Evolutionary conservation across 2,329 filamentous ascomycete genomes (phyloP), one percentile per base, ranked within the genome.

Genomic region (Atkinsonella texensis): DNA sequence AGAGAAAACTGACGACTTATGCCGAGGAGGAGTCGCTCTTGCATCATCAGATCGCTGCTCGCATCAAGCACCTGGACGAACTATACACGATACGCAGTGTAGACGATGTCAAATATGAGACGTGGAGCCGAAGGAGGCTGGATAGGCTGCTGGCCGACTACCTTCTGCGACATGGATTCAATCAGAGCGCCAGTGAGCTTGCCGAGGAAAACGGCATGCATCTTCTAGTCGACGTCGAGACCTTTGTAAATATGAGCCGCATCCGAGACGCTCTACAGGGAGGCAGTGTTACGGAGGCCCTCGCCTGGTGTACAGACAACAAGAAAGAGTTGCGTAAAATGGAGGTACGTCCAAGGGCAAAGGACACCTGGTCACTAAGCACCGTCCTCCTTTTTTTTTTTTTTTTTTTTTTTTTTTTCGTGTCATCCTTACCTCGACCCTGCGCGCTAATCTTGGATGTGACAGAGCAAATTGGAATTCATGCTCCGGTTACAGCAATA

Each of bases 401-500:
- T 8, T 20, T 6, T 8, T 28, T 28, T 18, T 5, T 9, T n/a
- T 11, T 31, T 9, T 15, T 20, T 6, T 8, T 28, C 5, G 7
- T 28, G 28, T 28, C 28, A 8, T 28, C 4, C 4, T 28, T 8
- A 28, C 7, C 5, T 28, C 28, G 28, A 28, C 28, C 28, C 28
- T 28, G 7, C 2, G 28, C 28, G 28, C 28, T 28, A 8, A 28
- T 8, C 28, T 28, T 28, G 28, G 28, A 28, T 8, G 10, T 40
- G 3, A 38, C 17, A 89, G 76, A 89, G 84, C 62, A 87, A 85
- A 58, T 77, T 98, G 15, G 93, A 98, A 67, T 95, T 95, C 63
- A 88, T 95, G 74, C 78, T 98, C 43, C 84, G 93, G 12, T 77
- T 94, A 60, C 93, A 98, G 67, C 90, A 97, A 65, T 97, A 90